Percentiles rank a stretch among this genome's conserved stretches.
Conservation (phyloP, 2,329 filamentous ascomycete genomes). For the Pseudogymnoascus sp. region DNA sequence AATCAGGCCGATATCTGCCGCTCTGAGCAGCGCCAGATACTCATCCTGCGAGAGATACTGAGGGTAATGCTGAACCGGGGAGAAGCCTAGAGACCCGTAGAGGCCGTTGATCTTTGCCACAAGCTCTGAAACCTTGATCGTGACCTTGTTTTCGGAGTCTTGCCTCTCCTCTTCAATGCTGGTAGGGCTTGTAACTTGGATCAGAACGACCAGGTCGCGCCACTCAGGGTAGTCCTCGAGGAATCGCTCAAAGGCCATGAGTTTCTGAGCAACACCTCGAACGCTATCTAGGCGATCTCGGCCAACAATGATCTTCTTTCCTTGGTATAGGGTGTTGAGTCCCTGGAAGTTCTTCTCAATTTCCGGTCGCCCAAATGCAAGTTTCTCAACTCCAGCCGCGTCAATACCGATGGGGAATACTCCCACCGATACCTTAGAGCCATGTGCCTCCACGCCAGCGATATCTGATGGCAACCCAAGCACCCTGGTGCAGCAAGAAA, state of each 20-base stretch:
- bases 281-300: slow-evolving; percentile 90
- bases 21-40: slow-evolving; percentile 87
- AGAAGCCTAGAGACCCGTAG: slow-evolving; percentile 80
- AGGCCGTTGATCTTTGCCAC: slow-evolving; percentile 86
- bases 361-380: slow-evolving; percentile 62
- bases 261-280: slow-evolving; percentile 87
- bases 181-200: slow-evolving; percentile 88
- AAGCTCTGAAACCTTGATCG: slow-evolving; percentile 81
- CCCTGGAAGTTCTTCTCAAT: slow-evolving; percentile 64
- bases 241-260: slow-evolving; percentile 90
- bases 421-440: slow-evolving; percentile 79
- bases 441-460: slow-evolving; percentile 80
- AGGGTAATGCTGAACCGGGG: slow-evolving; percentile 88
- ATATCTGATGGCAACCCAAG: slow-evolving; percentile 83
- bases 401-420: slow-evolving; percentile 95
- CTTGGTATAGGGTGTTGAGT: slow-evolving; percentile 70
- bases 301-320: slow-evolving; percentile 90
- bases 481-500: slow-evolving; percentile 85
- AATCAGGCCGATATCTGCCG: slow-evolving; percentile 86
- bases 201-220: slow-evolving; percentile 84
- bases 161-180: slow-evolving; percentile 71
- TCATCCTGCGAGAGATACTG: slow-evolving; percentile 85
- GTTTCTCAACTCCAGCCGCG: slow-evolving; percentile 64
- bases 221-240: slow-evolving; percentile 85
- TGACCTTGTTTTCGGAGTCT: slow-evolving; percentile 69